phyloP scores from a whole-genome alignment of 2,329 filamentous ascomycete species.

The Ascosphaera pollenicola region DNA sequence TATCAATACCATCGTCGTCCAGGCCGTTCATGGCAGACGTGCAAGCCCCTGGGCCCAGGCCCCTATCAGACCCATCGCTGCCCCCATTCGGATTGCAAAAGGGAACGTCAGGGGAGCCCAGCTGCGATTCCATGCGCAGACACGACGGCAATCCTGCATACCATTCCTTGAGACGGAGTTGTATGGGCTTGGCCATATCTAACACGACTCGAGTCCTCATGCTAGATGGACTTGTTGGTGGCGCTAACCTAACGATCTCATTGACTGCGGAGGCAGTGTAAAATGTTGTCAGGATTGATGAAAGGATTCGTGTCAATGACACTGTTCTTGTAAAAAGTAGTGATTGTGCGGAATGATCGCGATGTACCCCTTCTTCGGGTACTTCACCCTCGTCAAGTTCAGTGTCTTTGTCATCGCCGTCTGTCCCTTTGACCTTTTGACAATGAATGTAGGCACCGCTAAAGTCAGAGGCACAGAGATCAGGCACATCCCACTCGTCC shows the following conservation, averaged over 20 bases:
- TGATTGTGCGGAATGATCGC: no score
- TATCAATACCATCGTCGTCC: conserved; percentile 15
- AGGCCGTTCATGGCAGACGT: no score
- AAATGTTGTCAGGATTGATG: conserved; percentile 28
- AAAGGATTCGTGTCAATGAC: conserved; percentile 28
- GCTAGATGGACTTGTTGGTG: conserved; percentile 16
- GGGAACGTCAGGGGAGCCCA: conserved; percentile 18
- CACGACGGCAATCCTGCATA: conserved; percentile 25
- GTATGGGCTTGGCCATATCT: conserved; percentile 30
- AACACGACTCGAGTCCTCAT: conserved; percentile 28
- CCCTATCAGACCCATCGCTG: no score
- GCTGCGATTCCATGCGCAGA: conserved; percentile 26
- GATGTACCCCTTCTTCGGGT: no score
- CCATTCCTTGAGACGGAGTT: conserved; percentile 31
- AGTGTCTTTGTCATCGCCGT: no score
- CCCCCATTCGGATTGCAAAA: no score
- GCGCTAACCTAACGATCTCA: conserved; percentile 21
- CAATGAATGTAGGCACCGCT: no score
- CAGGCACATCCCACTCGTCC: no score
- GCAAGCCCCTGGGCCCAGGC: no score
- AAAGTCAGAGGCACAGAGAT: no score
- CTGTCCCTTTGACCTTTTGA: no score
- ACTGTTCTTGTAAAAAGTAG: conserved; percentile 32
- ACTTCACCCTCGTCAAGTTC: no score
- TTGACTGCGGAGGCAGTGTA: conserved; percentile 28